These are phyloP conservation scores for Aspergillus kassunensis DNA, from an alignment of 495 filamentous ascomycete species.

Conservation along the genomic window DNA sequence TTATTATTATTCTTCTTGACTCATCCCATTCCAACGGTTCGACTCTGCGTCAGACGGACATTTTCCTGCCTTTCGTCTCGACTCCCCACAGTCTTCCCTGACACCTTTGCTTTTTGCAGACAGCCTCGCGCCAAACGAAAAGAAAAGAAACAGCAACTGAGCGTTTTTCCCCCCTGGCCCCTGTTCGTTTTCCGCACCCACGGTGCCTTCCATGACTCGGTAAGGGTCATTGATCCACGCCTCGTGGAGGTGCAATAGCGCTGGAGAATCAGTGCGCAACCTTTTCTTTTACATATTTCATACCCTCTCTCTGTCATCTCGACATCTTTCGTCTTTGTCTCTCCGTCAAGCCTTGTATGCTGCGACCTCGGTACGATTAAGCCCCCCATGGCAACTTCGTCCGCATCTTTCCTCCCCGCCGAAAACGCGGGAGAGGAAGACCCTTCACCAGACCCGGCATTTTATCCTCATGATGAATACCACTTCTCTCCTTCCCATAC, in stretches of 20 bases:
- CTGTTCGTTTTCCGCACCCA: neutral
- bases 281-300: constrained; percentile 10
- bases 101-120: neutral
- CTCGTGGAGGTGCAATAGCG: constrained; percentile 23
- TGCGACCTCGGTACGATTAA: constrained; percentile 14
- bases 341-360: constrained; percentile 14
- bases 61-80: constrained; percentile 1
- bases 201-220: constrained; percentile 19
- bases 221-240: constrained; percentile 20
- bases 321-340: neutral
- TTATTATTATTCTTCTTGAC: neutral
- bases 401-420: constrained; percentile 18
- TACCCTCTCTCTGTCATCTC: neutral
- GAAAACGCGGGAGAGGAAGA: constrained; percentile 38
- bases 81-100: neutral
- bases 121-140: neutral
- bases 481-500: constrained; percentile 25
- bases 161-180: neutral
- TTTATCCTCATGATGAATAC: constrained; percentile 28
- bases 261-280: constrained; percentile 20
- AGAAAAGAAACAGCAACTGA: constrained; percentile 1
- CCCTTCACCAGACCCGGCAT: constrained; percentile 17
- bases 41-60: constrained; percentile 1
- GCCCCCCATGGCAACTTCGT: constrained; percentile 19
- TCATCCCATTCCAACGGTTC: neutral